phyloP scores from a whole-genome alignment of 768 basidiomycete genomes.

The Exidia glandulosa region DNA sequence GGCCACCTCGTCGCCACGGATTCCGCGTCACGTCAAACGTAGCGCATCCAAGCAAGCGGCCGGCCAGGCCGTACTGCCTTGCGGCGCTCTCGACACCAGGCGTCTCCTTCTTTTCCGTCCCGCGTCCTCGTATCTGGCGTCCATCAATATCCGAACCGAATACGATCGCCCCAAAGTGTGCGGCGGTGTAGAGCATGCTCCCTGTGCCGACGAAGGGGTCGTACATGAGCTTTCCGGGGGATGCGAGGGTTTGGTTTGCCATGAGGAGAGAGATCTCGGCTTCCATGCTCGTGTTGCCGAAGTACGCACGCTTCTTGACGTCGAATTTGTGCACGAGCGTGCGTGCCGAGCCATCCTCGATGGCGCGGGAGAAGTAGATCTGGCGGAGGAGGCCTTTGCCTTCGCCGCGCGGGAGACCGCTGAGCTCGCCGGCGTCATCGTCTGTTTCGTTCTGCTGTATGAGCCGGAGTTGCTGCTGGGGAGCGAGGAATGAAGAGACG shows the following conservation, averaged over 20 bases:
- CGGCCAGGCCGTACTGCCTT: slow-evolving; percentile 66
- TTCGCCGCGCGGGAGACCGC: slow-evolving; percentile 24
- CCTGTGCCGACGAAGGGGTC: slow-evolving; percentile 95
- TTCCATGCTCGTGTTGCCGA: slow-evolving; percentile 97
- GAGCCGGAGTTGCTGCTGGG: not conserved
- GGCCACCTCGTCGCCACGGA: slow-evolving; percentile 78
- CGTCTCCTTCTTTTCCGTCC: slow-evolving; percentile 23
- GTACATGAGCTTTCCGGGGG: slow-evolving; percentile 81
- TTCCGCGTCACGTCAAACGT: slow-evolving; percentile 90
- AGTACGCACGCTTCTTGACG: slow-evolving; percentile 83
- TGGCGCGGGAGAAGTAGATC: slow-evolving; percentile 74
- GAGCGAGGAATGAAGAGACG: slow-evolving; percentile 13
- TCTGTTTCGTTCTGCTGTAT: slow-evolving; percentile 23
- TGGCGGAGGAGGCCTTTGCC: slow-evolving; percentile 58
- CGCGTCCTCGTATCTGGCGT: slow-evolving; percentile 94
- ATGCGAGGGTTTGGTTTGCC: slow-evolving; percentile 88
- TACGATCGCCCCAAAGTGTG: slow-evolving; percentile 78
- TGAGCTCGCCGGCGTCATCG: slow-evolving; percentile 29
- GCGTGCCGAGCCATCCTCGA: slow-evolving; percentile 58
- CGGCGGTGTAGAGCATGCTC: slow-evolving; percentile 79
- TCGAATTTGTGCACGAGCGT: slow-evolving; percentile 58
- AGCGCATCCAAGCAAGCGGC: slow-evolving; percentile 68
- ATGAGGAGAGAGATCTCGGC: slow-evolving; percentile 90
- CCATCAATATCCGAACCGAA: slow-evolving; percentile 97
- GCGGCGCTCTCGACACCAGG: slow-evolving; percentile 78